Percentiles rank a stretch among this genome's conserved stretches.
Evolutionary conservation across 306 rosid species (phyloP).

Genomic region (Lathyrus sativus): DNA sequence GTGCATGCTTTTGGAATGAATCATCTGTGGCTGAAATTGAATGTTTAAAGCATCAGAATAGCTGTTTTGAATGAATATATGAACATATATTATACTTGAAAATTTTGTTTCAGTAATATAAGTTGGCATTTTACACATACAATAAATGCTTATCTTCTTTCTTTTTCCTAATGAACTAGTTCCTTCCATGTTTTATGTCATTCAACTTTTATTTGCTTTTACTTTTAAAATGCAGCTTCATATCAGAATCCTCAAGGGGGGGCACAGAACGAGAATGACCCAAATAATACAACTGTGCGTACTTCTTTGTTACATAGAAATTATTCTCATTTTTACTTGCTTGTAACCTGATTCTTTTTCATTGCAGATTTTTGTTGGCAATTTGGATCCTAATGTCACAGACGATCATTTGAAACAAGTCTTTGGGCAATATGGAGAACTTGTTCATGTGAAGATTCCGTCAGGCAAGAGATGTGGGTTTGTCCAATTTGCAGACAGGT

Average conservation of each 20-base stretch:
- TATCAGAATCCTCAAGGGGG: slow-evolving; percentile 92
- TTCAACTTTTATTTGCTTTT: slow-evolving; percentile 41
- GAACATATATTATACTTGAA: neutral
- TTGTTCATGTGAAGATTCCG: slow-evolving; percentile 93
- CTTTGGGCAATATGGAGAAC: slow-evolving; percentile 77
- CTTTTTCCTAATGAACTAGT: neutral
- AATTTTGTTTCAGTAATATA: neutral
- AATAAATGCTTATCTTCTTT: neutral
- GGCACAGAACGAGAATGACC: slow-evolving; percentile 89
- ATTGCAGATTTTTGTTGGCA: slow-evolving; percentile 90
- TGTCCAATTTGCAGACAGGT: slow-evolving; percentile 93
- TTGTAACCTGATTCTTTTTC: slow-evolving; percentile 22
- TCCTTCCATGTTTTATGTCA: slow-evolving; percentile 3
- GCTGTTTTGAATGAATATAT: neutral
- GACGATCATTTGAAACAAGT: slow-evolving; percentile 94
- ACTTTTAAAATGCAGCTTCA: slow-evolving; percentile 73
- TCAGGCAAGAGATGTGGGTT: slow-evolving; percentile 94
- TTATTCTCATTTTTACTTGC: slow-evolving; percentile 14
- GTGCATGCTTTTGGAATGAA: slow-evolving; percentile 1
- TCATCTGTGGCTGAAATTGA: slow-evolving; percentile 3
- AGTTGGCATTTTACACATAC: neutral
- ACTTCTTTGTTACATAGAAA: slow-evolving; percentile 40
- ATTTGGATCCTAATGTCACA: slow-evolving; percentile 82
- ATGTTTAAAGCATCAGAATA: neutral
- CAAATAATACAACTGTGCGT: slow-evolving; percentile 94